phyloP scores from a whole-genome alignment of 2,329 filamentous ascomycete genomes.

The Colletotrichum australisinense region DNA sequence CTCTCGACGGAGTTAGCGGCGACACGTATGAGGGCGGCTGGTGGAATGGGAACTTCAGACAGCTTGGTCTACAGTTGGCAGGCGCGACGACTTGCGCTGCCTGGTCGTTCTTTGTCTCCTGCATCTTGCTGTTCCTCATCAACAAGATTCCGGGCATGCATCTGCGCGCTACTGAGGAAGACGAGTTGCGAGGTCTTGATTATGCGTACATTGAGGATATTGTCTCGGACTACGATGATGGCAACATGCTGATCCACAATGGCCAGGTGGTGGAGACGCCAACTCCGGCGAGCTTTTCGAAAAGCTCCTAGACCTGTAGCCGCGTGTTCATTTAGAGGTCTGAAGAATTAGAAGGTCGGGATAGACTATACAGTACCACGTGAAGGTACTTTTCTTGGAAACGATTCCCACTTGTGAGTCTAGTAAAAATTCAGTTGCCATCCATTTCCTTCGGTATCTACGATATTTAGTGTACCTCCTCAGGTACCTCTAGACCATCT shows the following conservation, averaged over 20 bases:
- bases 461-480: too few relatives aligned
- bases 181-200: conserved; percentile 65
- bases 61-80: conserved; percentile 68
- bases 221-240: conserved; percentile 24
- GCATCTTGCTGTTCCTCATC: conserved; percentile 64
- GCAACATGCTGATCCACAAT: conserved; percentile 14
- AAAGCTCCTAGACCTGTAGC: neutral
- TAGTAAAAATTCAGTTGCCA: too few relatives aligned
- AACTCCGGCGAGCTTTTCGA: neutral
- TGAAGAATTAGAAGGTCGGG: neutral
- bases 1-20: conserved; percentile 60
- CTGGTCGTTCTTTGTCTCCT: conserved; percentile 66
- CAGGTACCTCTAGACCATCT: too few relatives aligned
- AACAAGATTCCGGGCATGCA: conserved; percentile 69
- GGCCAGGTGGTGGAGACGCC: conserved; percentile 13
- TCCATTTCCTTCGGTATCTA: too few relatives aligned
- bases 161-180: conserved; percentile 65
- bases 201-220: conserved; percentile 43
- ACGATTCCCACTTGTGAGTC: too few relatives aligned
- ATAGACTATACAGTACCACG: too few relatives aligned
- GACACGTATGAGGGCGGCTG: conserved; percentile 58
- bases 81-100: conserved; percentile 65
- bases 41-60: conserved; percentile 63
- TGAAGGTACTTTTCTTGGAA: too few relatives aligned
- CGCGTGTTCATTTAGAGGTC: neutral